These are phyloP conservation scores for Neonectria magnoliae DNA, from an alignment of 2,329 filamentous ascomycete genomes.

Conservation along the genomic window DNA sequence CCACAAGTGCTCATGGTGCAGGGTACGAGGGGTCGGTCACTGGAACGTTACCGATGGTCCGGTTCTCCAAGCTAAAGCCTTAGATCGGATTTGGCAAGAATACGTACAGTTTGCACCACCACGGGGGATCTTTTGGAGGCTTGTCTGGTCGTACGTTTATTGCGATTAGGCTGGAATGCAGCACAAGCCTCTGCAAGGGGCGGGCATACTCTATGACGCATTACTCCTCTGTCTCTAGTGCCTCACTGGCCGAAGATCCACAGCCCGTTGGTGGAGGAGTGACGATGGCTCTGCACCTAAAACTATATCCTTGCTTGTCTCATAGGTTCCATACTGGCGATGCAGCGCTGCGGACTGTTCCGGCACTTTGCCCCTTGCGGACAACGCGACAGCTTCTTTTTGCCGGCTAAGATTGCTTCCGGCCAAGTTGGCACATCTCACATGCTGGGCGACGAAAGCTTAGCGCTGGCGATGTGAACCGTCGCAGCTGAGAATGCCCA, in stretches of 20 bases:
- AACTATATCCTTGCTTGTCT: not conserved
- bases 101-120: not conserved
- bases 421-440: not conserved
- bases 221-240: not conserved
- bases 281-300: not conserved
- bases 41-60: not conserved
- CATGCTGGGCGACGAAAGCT: not conserved
- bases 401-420: not conserved
- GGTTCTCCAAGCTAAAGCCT: not conserved
- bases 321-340: not conserved
- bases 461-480: not conserved
- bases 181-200: not conserved
- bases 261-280: not conserved
- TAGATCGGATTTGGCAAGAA: not conserved
- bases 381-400: not conserved
- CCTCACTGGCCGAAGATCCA: not conserved
- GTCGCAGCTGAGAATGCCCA: not conserved
- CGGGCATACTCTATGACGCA: not conserved
- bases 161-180: not conserved
- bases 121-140: not conserved
- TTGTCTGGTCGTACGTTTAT: not conserved
- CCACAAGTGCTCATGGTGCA: not conserved
- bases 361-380: not conserved
- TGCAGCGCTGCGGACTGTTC: not conserved
- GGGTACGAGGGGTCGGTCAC: not conserved